Conservation (phyloP, 2,329 filamentous ascomycete genomes). For the Corinectria fuckeliana region DNA sequence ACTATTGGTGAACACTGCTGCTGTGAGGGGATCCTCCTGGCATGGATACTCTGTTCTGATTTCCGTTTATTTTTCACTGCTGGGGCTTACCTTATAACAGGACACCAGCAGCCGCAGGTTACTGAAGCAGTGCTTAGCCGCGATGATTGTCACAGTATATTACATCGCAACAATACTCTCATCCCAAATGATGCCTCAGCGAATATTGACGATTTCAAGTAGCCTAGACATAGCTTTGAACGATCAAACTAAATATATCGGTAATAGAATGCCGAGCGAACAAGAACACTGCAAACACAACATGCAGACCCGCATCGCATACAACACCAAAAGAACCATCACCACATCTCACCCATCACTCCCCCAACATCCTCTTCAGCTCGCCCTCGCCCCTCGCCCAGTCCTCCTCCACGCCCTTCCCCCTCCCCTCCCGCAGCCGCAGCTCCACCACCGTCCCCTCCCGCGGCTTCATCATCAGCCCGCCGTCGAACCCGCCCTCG, state of each 20-base stretch:
- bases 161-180: neutral
- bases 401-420: slow-evolving; percentile 1
- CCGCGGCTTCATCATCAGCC: slow-evolving; percentile 27
- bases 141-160: too few species aligned
- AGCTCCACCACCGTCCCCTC: slow-evolving; percentile 15
- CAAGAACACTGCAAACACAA: neutral
- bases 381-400: slow-evolving; percentile 16
- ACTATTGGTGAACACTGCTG: neutral
- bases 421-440: slow-evolving; percentile 11
- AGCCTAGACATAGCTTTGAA: too few species aligned
- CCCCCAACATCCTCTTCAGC: slow-evolving; percentile 13
- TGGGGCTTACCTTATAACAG: too few species aligned
- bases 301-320: neutral
- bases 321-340: neutral
- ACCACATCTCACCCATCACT: neutral
- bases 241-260: too few species aligned
- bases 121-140: too few species aligned
- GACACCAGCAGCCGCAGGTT: neutral
- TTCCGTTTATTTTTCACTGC: neutral
- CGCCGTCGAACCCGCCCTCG: slow-evolving; percentile 34
- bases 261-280: too few species aligned
- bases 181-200: neutral
- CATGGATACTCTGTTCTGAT: neutral
- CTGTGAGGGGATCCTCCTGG: neutral
- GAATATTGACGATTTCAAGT: neutral